Base-by-base conservation (phyloP, 441 rosid genomes). In the Syzygium malaccense region DNA sequence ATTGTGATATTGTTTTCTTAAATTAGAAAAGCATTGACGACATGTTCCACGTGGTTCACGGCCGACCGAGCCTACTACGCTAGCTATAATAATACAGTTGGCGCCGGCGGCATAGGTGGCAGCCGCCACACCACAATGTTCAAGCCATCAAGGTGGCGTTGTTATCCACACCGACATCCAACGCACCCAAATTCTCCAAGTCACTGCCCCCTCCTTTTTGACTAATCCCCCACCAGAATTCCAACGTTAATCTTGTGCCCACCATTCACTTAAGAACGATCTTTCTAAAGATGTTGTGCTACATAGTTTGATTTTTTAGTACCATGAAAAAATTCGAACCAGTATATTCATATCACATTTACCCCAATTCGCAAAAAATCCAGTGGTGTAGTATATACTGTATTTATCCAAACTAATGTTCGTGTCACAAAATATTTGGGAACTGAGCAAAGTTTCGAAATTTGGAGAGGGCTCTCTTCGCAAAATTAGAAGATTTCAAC, bases 291-390 rank as follows among this genome's bases (percentile, higher is more conserved):
- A 7, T 64, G 3, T 64, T 2, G 71, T 15, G 71, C 18, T 15
- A 14, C 71, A 15, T n/a, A 7, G 71, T 64, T 14, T 15, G 30
- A 32, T 15, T 64, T 64, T 15, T 11, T 37, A 11, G 20, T 33
- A 32, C 3, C 25, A 19, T 0, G 4, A 37, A 20, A 37, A 37
- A 11, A 1, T 23, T 6, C 49, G 12, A 20, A 37, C 5, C 15
- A 4, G 11, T 71, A 41, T 2, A 68, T 33, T 3, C 6, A 19
- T 33, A 33, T 7, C 11, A 0, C 12, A 25, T 9, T 53, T 53
- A 56, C 2, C 9, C 2, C 0, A 45, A 45, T 45, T 45, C 48
- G 2, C 9, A 2, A 45, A 7, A 45, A 45, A 7, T 0, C 2
- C 9, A 45, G 0, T 45, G 9, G 48, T 45, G 48, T 45, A 45